These are phyloP conservation scores for Kwoniella dendrophila DNA, from an alignment of 768 basidiomycete genomes.

Conservation along the genomic window DNA sequence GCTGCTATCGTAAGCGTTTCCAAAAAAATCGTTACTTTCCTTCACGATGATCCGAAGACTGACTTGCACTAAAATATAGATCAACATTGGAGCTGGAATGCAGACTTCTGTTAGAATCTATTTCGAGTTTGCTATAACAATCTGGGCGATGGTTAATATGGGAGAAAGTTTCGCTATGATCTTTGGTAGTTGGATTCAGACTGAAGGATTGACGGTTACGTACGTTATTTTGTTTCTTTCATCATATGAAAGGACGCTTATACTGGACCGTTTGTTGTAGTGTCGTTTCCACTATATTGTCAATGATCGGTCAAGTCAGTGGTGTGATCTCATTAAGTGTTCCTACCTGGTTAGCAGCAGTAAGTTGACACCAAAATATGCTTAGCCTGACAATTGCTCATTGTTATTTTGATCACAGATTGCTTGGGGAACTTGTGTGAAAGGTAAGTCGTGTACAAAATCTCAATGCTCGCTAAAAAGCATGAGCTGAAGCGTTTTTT, in stretches of 20 bases:
- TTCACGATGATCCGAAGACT: background rate
- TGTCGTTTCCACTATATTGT: conserved; percentile 49
- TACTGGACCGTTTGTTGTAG: background rate
- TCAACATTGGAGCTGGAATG: conserved; percentile 55
- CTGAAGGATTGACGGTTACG: conserved; percentile 56
- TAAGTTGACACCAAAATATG: conserved; percentile 33
- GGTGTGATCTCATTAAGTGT: conserved; percentile 54
- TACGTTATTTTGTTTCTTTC: conserved; percentile 24
- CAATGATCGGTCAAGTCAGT: conserved; percentile 46
- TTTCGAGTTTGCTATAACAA: conserved; percentile 54
- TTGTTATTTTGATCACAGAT: conserved; percentile 9
- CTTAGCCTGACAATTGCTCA: conserved; percentile 8
- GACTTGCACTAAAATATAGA: conserved; percentile 12
- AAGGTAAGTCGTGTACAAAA: conserved; percentile 21
- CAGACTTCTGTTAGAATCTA: conserved; percentile 55
- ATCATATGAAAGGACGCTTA: background rate
- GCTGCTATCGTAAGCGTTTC: conserved; percentile 27
- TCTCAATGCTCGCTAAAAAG: background rate
- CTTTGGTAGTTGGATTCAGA: conserved; percentile 50
- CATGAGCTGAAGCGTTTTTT: background rate
- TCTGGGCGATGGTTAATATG: conserved; percentile 52
- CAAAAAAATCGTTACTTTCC: background rate
- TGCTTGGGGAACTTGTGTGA: conserved; percentile 34
- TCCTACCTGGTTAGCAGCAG: conserved; percentile 51
- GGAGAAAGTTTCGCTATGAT: conserved; percentile 57